A percentile compares a stretch with the other conserved stretches of the same genome.
These are phyloP conservation scores for Leccinum holopus DNA, from an alignment of 1,284 basidiomycete species.

Conservation along the genomic window DNA sequence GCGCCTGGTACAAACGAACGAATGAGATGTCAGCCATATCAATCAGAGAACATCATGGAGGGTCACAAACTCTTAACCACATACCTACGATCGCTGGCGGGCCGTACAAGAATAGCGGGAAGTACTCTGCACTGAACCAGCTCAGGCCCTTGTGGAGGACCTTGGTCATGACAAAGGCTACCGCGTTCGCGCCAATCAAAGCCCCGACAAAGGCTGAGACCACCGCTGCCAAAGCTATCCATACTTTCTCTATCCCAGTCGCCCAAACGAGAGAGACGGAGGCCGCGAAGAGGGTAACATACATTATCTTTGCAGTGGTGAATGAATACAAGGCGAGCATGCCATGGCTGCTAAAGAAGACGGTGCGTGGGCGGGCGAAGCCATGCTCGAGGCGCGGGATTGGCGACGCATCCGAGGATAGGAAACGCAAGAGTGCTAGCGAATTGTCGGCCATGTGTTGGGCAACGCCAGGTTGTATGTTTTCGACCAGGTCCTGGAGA, in stretches of 20 bases:
- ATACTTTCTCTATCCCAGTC: slow-evolving; percentile 29
- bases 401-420: slow-evolving; percentile 70
- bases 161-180: slow-evolving; percentile 70
- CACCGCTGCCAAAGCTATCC: slow-evolving; percentile 44
- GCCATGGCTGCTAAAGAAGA: slow-evolving; percentile 78
- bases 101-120: slow-evolving; percentile 74
- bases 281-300: slow-evolving; percentile 51
- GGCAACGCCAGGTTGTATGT: slow-evolving; percentile 79
- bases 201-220: slow-evolving; percentile 54
- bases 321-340: slow-evolving; percentile 75
- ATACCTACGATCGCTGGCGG: slow-evolving; percentile 70
- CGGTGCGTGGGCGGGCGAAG: slow-evolving; percentile 59
- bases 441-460: slow-evolving; percentile 94
- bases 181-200: slow-evolving; percentile 64
- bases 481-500: slow-evolving; percentile 71
- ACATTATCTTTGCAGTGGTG: slow-evolving; percentile 68
- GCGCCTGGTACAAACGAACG: slow-evolving; percentile 41
- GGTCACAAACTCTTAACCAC: slow-evolving; percentile 16
- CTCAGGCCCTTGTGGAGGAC: slow-evolving; percentile 68
- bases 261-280: slow-evolving; percentile 47
- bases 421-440: slow-evolving; percentile 77
- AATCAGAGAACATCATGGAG: neutral
- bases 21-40: slow-evolving; percentile 12
- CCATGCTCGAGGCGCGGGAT: slow-evolving; percentile 57
- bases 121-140: slow-evolving; percentile 80